Percentiles rank a stretch among this genome's conserved stretches.
Evolutionary conservation across 441 rosid genomes (phyloP).

Genomic region (Macaranga tanarius): DNA sequence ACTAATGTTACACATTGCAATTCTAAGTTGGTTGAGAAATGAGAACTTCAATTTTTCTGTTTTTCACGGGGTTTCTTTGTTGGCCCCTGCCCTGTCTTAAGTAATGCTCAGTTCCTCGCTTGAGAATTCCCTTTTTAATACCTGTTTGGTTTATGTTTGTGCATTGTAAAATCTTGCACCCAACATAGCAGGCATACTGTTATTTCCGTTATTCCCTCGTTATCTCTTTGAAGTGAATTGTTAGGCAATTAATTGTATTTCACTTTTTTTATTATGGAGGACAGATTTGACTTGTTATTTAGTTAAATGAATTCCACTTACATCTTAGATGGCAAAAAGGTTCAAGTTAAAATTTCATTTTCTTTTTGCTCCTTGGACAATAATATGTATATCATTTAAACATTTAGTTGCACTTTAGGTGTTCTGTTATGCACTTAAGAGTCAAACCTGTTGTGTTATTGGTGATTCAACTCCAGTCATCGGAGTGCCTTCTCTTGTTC

Average conservation of each 20-base stretch:
- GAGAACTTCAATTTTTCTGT: neutral
- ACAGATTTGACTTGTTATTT: neutral
- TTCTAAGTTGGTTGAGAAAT: neutral
- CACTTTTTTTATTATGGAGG: neutral
- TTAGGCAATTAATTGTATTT: neutral
- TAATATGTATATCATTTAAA: too few relatives aligned
- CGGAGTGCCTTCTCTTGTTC: neutral
- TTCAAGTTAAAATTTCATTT: too few relatives aligned
- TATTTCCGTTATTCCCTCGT: neutral
- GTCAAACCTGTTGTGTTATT: neutral
- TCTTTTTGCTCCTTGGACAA: too few relatives aligned
- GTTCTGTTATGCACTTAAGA: neutral
- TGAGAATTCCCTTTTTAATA: neutral
- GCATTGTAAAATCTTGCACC: neutral
- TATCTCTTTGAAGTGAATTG: neutral
- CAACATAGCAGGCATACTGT: neutral
- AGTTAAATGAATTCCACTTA: neutral
- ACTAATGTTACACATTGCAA: neutral
- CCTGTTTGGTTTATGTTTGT: neutral
- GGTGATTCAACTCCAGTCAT: neutral
- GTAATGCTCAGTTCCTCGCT: neutral
- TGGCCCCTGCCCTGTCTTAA: neutral
- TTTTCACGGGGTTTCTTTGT: neutral
- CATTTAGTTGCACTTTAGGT: neutral
- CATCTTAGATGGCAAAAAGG: too few relatives aligned